Base-by-base conservation (phyloP, 441 rosid genomes). In the Populus hybrid region DNA sequence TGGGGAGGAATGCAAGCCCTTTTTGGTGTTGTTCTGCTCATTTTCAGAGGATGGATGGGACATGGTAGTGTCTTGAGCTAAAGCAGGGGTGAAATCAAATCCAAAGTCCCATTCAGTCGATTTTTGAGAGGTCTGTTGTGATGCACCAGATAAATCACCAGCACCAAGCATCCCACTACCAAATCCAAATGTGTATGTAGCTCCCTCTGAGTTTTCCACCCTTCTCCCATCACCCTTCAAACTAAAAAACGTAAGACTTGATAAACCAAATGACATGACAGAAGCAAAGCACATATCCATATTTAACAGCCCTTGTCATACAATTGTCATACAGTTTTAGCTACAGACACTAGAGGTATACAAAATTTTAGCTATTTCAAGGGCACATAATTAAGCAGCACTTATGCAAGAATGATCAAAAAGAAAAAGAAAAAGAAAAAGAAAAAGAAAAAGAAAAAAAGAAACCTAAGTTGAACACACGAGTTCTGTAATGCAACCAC, bases 141-240 rank as follows among this genome's bases (percentile, higher is more conserved):
- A 53, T 18, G 2, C 61, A 53, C 61, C 61, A 53, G n/a, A 53
- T 1, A 53, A 53, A 16, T 53, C n/a, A 53, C 8, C 61, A 53
- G 61, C 61, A 53, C 21, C n/a, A 16, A 53, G 61, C 61, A 53
- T 16, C n/a, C 2, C 21, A 53, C 61, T 53, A 16, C 61, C n/a
- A 53, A 16, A 53, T 16, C 61, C 61, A 53, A 53, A 16, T 2
- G n/a, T 1, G 7, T 53, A 53, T 1, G 21, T 53, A 16, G 61
- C 61, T 53, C 21, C 61, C 61, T 53, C 61, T 16, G 61, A 18
- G n/a, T 53, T 53, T 53, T 53, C n/a, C 61, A 53, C 61, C 8
- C 3, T 53, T 53, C 61, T 53, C n/a, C n/a, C 61, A 16, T 53
- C 61, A 53, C 61, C 90, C 91, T 32, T 18, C 34, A 82, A 81